Base-by-base conservation (phyloP, 352 stramenopile species). In the Elongisporangium prolatum region DNA sequence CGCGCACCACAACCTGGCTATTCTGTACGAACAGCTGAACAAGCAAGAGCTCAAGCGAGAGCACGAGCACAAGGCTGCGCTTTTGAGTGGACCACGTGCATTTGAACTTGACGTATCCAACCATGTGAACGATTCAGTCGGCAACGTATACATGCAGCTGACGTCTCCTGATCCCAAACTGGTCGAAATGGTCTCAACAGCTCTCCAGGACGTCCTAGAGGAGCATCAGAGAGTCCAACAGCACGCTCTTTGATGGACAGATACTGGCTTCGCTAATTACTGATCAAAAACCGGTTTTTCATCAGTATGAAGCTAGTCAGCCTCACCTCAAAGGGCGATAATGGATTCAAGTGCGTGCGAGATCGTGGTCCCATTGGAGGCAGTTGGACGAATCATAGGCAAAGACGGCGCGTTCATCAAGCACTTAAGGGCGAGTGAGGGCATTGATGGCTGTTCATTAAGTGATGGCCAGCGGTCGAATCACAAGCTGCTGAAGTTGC, bases 101-200 rank as follows among this genome's bases (percentile, higher is more conserved):
- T 92, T 86, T 50, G 59, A 75, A 44, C 59, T 62, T 5, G 84
- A 93, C 34, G 70, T 93, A 54, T 54, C 59, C 3, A 62, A 54
- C 2, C 82, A 92, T 48, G 20, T 65, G 11, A 14, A 59, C 18
- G 72, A 68, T 18, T 67, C 67, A 14, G 71, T 88, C 5, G 78
- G 80, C 16, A 93, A 91, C 59, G 78, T 90, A 47, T 90, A 86
- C 64, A 64, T 73, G 21, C 82, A 92, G 60, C 53, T 85, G 9
- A 66, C 61, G 8, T 48, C 50, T 5, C 71, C 74, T 13, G 74
- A 91, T 21, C 21, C 55, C n/a, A 56, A 60, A 28, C 47, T 90
- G 13, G 68, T 69, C 2, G 55, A 62, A 7, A 69, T 84, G 52
- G 63, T 84, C 14, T 53, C 60, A 0, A 65, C 65, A 21, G 75